Base-by-base conservation (phyloP, 768 basidiomycete genomes). In the Suillus alpinus region DNA sequence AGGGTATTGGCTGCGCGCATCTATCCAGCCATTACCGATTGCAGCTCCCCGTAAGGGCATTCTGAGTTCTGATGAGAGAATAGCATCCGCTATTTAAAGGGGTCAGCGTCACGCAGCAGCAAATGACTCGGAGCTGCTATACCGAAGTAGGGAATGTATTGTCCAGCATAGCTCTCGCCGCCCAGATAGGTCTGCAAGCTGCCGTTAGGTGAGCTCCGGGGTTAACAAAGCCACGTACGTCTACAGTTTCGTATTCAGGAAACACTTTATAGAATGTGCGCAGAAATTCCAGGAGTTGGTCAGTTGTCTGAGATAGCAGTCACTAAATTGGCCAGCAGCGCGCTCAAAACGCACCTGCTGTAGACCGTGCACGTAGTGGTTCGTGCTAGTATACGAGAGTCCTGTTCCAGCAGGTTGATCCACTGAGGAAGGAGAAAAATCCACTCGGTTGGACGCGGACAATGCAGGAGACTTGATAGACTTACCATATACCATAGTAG, bases 1-100 rank as follows among this genome's bases (percentile, higher is more conserved):
- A 16, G 91, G 86, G 71, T 98, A 99, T 76, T 99, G 97, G 59
- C 81, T 79, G 44, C 84, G 83, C 0, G 88, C 87, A 71, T 98
- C 95, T 51, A 97, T 96, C 97, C 97, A 99, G 6, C 96, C 96
- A 73, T 99, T 99, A 23, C 97, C 97, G 47, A 99, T 97, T 0
- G 96, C 92, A 16, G 84, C 76, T 1, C 97, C 97, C 47, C 81
- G 82, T 8, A 98, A 77, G 0, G 85, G 86, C 31, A 88, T 77
- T 29, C 78, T 69, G 18, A 93, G 76, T 37, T 80, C 71, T 6
- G 86, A 85, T 63, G 80, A 72, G 34, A 97, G 77, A 49, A 96
- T 79, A 18, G 86, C 90, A 64, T 94, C 83, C 68, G 93, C 95
- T 95, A 62, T 36, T 26, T 41, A 63, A 39, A 32, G 50, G 36